These are phyloP conservation scores for Heracleum sosnowskyi DNA, from an alignment of 129 eudicot species.

Conservation along the genomic window DNA sequence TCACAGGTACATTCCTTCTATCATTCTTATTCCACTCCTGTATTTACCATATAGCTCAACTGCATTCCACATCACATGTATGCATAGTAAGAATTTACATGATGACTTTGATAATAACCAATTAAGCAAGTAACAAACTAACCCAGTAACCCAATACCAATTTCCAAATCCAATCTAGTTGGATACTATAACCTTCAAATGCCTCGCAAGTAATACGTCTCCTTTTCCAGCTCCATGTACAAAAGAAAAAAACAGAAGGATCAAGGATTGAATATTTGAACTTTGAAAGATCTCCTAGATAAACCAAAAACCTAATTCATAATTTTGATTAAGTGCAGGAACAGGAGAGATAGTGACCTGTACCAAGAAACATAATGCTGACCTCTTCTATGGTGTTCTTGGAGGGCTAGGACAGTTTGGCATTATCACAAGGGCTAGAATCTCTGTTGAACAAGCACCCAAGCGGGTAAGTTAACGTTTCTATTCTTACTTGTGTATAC, in stretches of 20 bases:
- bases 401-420: constrained; percentile 99
- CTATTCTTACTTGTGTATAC: neutral
- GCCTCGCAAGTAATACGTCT: neutral
- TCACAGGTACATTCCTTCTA: constrained; percentile 58
- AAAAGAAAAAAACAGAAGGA: neutral
- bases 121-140: neutral
- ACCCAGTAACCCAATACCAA: neutral
- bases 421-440: constrained; percentile 74
- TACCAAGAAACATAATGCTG: constrained; percentile 59
- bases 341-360: constrained; percentile 77
- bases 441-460: constrained; percentile 82
- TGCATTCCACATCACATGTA: neutral
- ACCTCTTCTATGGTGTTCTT: constrained; percentile 82
- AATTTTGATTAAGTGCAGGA: constrained; percentile 43
- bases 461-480: constrained; percentile 35
- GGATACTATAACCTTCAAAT: neutral
- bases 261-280: neutral
- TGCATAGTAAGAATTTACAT: neutral
- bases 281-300: neutral
- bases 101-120: neutral
- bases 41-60: neutral
- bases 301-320: neutral
- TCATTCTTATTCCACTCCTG: neutral
- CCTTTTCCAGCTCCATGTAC: neutral
- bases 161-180: neutral